Evolutionary conservation across 2,329 filamentous ascomycete species (phyloP), one percentile per base, ranked within the genome.

Genomic region (Colletotrichum noveboracense): DNA sequence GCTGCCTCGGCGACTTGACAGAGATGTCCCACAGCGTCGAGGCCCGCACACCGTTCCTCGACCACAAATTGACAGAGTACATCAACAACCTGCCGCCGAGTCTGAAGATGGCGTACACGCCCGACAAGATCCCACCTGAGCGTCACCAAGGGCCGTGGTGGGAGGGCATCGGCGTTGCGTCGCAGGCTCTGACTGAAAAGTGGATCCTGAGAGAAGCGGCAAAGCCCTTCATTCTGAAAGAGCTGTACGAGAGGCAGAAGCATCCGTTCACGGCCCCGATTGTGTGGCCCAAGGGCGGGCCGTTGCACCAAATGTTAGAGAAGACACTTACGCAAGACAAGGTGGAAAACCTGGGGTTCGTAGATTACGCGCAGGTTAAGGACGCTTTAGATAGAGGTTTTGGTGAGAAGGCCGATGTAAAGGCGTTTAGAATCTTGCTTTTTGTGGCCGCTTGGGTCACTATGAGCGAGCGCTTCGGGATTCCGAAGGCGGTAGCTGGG

Each of bases 161-260:
- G 62, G 70, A 72, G 56, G 70, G 70, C 8, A 55, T 73, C 13
- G 70, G 55, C 26, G 55, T 68, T 3, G 64, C 55, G 6, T 68
- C 55, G 10, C 70, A 67, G 12, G 70, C 77, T 1, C 82, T 87
- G 32, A 79, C 79, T 2, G 88, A 90, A 79, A 89, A 91, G 76
- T 88, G 86, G 84, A 85, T 90, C 43, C 82, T 91, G 1, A 85
- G 87, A 3, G 86, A 91, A 77, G 89, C 66, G 12, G 71, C 58
- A 4, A 43, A 58, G 55, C 70, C 70, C 3, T 73, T 69, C 8
- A 85, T 91, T 62, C 87, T 88, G 0, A 81, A 87, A 8, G 89
- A 91, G 80, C 77, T 90, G 6, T 90, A 90, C 79, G 80, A 83
- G 36, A 81, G 87, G 13, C 86, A 81, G 75, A 91, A 90, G 78